These are phyloP conservation scores for Fusarium phyllophilum DNA, from an alignment of 2,329 filamentous ascomycete species.

Conservation along the genomic window DNA sequence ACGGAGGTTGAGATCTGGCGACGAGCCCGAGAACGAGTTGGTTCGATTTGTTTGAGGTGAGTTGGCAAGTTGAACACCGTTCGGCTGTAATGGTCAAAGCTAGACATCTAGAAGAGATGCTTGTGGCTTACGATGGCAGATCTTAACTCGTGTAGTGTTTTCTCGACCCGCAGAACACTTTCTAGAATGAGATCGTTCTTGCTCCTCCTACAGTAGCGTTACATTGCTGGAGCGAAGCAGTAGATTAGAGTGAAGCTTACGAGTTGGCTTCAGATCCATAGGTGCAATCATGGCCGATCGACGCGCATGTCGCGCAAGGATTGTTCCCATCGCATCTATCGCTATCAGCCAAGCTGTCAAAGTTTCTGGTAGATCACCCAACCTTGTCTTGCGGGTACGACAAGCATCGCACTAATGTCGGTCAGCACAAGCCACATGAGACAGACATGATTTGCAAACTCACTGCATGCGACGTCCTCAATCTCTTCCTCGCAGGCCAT, in stretches of 20 bases:
- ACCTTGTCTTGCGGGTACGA: slow-evolving; percentile 60
- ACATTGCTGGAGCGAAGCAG: background rate
- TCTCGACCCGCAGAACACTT: slow-evolving; percentile 60
- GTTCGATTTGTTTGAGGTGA: slow-evolving; percentile 32
- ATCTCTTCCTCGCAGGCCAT: slow-evolving; percentile 52
- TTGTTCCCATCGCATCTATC: slow-evolving; percentile 59
- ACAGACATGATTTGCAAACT: slow-evolving; percentile 11
- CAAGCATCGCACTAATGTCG: slow-evolving; percentile 57
- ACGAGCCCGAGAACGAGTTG: slow-evolving; percentile 40
- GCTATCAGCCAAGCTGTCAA: slow-evolving; percentile 9
- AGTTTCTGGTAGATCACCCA: background rate
- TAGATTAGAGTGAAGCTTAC: slow-evolving; percentile 43
- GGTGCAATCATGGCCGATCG: slow-evolving; percentile 52
- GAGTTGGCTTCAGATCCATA: slow-evolving; percentile 57
- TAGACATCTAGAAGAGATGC: background rate
- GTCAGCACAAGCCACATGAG: background rate
- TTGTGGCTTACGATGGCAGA: slow-evolving; percentile 50
- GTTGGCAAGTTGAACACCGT: slow-evolving; percentile 10
- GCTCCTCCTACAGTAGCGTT: slow-evolving; percentile 50
- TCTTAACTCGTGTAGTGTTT: slow-evolving; percentile 57
- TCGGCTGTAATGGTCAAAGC: slow-evolving; percentile 12
- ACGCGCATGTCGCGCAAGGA: slow-evolving; percentile 55
- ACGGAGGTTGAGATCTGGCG: slow-evolving; percentile 32
- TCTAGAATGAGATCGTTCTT: slow-evolving; percentile 64
- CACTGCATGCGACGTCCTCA: slow-evolving; percentile 56